Base-by-base conservation (phyloP, 495 filamentous ascomycete genomes). In the Niebla homalea region DNA sequence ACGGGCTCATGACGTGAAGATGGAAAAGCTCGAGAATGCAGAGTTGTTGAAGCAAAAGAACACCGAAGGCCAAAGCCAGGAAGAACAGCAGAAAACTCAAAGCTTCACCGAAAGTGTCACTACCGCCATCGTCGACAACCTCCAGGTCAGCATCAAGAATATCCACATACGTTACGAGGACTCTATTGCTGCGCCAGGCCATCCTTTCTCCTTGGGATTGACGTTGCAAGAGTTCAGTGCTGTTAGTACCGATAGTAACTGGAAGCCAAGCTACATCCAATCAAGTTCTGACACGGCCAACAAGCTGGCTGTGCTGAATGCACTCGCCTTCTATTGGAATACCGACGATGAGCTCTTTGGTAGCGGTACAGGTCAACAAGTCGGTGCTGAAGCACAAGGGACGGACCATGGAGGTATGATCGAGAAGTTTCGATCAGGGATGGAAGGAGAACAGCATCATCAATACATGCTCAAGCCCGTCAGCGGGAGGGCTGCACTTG, bases 121-220 rank as follows among this genome's bases (percentile, higher is more conserved):
- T 32, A 94, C 92, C 20, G 94, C 92, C 55, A 93, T 98, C 58
- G 85, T 97, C 55, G 90, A 98, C 70, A 98, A 98, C 61, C 74
- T 98, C 32, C 92, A 98, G 65, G 84, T 98, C 50, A 93, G 82
- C 20, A 83, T 98, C 63, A 97, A 94, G 74, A 96, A 96, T 61
- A 93, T 98, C 45, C 92, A 98, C 63, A 76, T 98, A 44, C 84
- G 92, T 53, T 98, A 97, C 64, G 92, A 98, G 64, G 92, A 98
- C 63, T 86, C 89, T n/a, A 84, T 97, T 55, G 87, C 89, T 36
- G 87, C 90, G 8, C 88, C 88, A 2, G 88, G 89, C 12, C 93
- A 98, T 64, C 89, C 93, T 1, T 98, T 98, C 61, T 87, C 92
- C 18, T 71, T 89, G 36, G 92, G 93, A 22, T 55, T 97, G 53